Evolutionary conservation across 352 stramenopile genomes (phyloP).

Genomic region (Globisporangium emineosum): DNA sequence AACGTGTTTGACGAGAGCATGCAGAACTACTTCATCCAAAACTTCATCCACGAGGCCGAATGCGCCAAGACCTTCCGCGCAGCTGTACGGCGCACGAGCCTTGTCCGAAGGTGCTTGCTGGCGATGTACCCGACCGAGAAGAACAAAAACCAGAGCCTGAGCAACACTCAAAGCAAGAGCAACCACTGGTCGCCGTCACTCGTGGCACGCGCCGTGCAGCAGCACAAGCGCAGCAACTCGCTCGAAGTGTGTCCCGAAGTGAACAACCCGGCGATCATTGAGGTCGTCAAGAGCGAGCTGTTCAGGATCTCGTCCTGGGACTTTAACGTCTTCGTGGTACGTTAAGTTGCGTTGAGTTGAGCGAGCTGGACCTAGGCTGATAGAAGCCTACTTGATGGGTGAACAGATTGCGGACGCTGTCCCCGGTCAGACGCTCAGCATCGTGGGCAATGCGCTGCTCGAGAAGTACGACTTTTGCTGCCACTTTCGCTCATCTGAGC

Average conservation of each 20-base stretch:
- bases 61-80: constrained; percentile 66
- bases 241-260: constrained; percentile 61
- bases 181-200: constrained; percentile 41
- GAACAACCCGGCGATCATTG: constrained; percentile 37
- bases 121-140: constrained; percentile 65
- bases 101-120: constrained; percentile 65
- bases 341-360: neutral
- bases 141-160: constrained; percentile 9
- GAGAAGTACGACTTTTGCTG: constrained; percentile 63
- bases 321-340: constrained; percentile 70
- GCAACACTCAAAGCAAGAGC: constrained; percentile 8
- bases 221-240: constrained; percentile 29
- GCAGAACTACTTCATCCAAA: constrained; percentile 86
- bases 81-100: constrained; percentile 65
- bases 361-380: neutral
- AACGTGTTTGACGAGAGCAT: constrained; percentile 86
- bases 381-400: neutral
- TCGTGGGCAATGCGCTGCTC: constrained; percentile 74
- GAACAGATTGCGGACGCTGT: constrained; percentile 43
- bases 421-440: constrained; percentile 53
- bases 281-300: constrained; percentile 49
- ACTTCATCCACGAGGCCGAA: constrained; percentile 77
- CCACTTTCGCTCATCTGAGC: constrained; percentile 63
- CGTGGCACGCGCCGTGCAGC: constrained; percentile 20
- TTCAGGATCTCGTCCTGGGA: constrained; percentile 56